Evolutionary conservation across 2,329 filamentous ascomycete genomes (phyloP), one percentile per base, ranked within the genome.

Genomic region (Fusarium duplospermum): DNA sequence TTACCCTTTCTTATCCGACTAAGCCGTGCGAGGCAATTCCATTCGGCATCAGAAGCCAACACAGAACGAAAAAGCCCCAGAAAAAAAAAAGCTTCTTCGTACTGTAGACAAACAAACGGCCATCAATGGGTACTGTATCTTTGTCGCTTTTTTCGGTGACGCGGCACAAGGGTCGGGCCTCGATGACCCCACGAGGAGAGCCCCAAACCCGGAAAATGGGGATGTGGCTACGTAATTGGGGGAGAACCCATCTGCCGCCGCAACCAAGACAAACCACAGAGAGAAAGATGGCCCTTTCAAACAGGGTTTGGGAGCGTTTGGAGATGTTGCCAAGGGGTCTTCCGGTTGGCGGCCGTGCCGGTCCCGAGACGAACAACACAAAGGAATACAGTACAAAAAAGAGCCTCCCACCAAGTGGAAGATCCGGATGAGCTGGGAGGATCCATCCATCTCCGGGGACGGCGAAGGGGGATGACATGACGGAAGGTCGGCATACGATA

Each of bases 81-180:
- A 45, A 45, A 45, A 24, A 47, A 27, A 50, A 50, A 50, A 50
- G 45, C 24, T 50, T 50, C 24, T 50, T 50, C 1, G 22, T 16
- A 24, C 42, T 42, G 14, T 24, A 24, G 10, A 42, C 6, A 22
- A 13, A 22, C 16, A 52, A 52, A 29, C 24, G 52, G 52, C 52
- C 52, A 9, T 24, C 11, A 56, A 16, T 29, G 7, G 16, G 9
- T 4, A 29, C n/a, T n/a, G 27, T 20, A 33, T 31, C 13, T 20
- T 58, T 72, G 29, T 73, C 58, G 70, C 70, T 73, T 20, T 58
- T 72, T 35, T 73, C 58, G 70, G 70, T 73, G 70, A 73, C 70
- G 70, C 70, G 70, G 70, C 70, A 57, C 67, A 52, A 52, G 47
- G 47, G 47, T 52, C 47, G 47, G 24, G 47, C 47, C 47, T 52